Evolutionary conservation across 306 rosid genomes (phyloP).

Genomic region (Vigna radiata): DNA sequence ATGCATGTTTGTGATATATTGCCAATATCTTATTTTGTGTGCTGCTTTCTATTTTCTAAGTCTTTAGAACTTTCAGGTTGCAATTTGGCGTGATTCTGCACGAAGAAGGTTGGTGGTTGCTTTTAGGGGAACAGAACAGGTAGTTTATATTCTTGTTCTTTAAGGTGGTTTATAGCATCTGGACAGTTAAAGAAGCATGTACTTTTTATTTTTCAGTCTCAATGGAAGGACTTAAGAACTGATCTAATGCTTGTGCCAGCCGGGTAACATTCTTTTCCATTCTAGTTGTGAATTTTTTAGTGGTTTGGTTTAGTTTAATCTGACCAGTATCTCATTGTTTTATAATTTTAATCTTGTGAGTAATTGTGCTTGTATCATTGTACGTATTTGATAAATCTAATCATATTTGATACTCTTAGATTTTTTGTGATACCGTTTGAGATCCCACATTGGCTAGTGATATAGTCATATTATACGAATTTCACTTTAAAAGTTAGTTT

Average conservation of each 20-base stretch:
- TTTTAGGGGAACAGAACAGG: slow-evolving; percentile 98
- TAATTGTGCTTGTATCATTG: slow-evolving; percentile 3
- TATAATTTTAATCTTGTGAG: slow-evolving; percentile 19
- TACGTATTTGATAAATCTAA: slow-evolving; percentile 13
- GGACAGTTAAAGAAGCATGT: slow-evolving; percentile 34
- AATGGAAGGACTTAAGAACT: slow-evolving; percentile 90
- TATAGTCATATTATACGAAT: too few species aligned
- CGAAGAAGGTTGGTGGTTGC: slow-evolving; percentile 85
- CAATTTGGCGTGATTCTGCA: slow-evolving; percentile 89
- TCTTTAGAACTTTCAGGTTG: slow-evolving; percentile 69
- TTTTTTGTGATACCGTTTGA: background rate
- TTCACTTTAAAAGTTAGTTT: too few species aligned
- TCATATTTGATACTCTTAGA: background rate
- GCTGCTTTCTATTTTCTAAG: slow-evolving; percentile 45
- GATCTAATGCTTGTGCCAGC: slow-evolving; percentile 88
- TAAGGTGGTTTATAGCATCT: slow-evolving; percentile 17
- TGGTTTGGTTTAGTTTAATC: slow-evolving; percentile 25
- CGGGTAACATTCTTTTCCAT: slow-evolving; percentile 65
- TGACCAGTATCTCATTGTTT: slow-evolving; percentile 20
- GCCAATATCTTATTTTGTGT: slow-evolving; percentile 27
- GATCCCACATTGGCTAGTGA: too few species aligned
- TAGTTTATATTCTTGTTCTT: slow-evolving; percentile 46
- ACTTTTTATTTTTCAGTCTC: slow-evolving; percentile 60
- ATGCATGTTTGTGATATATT: slow-evolving; percentile 15
- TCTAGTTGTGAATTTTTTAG: slow-evolving; percentile 33